Percentiles rank a stretch among this genome's conserved stretches.
Conservation (phyloP, 148 eudicot species). For the Amaranthus hypochondriacus region DNA sequence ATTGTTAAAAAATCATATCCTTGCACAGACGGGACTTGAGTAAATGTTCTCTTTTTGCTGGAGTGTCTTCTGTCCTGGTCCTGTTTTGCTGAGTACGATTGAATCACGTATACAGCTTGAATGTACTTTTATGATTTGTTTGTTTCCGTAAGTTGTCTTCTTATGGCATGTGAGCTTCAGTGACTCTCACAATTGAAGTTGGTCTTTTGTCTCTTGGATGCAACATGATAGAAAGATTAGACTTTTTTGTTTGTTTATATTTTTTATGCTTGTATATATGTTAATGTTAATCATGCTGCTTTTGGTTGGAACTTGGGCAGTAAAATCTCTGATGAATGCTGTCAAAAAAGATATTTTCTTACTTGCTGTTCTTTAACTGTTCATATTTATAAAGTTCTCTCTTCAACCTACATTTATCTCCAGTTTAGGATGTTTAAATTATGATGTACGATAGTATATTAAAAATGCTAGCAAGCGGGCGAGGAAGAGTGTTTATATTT, state of each 20-base stretch:
- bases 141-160: not conserved
- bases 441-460: too few species aligned
- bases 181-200: too few species aligned
- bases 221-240: too few species aligned
- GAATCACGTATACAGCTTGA: not conserved
- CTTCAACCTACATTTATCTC: too few species aligned
- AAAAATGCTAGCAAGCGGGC: too few species aligned
- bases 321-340: not conserved
- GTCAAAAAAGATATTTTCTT: not conserved
- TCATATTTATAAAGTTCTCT: not conserved
- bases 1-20: not conserved
- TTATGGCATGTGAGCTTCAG: not conserved
- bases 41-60: not conserved
- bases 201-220: too few species aligned
- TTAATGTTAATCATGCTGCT: not conserved
- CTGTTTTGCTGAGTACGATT: not conserved
- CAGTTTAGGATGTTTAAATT: too few species aligned
- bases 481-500: too few species aligned
- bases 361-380: not conserved
- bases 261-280: not conserved
- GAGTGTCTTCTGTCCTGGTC: not conserved
- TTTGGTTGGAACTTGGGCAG: not conserved
- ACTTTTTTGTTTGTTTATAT: not conserved
- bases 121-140: too few species aligned
- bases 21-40: not conserved